Base-by-base conservation (phyloP, 257 asterid genomes). In the Salvia splendens region DNA sequence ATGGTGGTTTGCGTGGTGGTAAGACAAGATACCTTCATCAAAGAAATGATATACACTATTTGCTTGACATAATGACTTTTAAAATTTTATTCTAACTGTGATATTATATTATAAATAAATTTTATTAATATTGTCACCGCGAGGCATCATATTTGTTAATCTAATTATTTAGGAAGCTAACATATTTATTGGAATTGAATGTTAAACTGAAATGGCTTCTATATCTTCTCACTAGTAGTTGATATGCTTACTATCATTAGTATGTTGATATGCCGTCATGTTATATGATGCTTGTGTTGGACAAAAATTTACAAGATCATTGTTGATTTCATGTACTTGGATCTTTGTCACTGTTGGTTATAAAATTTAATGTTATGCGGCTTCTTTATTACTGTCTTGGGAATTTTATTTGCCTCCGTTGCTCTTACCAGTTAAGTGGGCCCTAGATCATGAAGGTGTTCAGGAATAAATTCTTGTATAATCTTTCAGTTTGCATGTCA, bases 1-100 rank as follows among this genome's bases (percentile, higher is more conserved):
- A 91, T 54, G 99, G 99, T 36, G 99, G 99, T 68, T 87, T 94
- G 60, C 98, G 99, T 77, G 99, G 99, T 46, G 99, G 98, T 94
- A 84, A 85, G 98, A 68, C 51, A 67, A 72, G 51, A 70, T 64
- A 56, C 71, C 30, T 54, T 41, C 15, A 8, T 35, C 69, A 52
- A 63, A 8, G 14, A 54, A 36, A 14, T 38, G 49, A 65, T 49
- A 15, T 32, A 20, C 47, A 10, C 61, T 4, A 9, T 65, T 33
- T 36, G 54, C 43, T 73, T 58, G 80, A 38, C 30, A 65, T 61
- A 66, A 43, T 17, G 24, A 46, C 32, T 35, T 24, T 24, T 56
- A 64, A 28, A 38, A 38, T 33, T 58, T 30, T 73, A 9, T 76
- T 32, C n/a, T 48, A 8, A 16, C 15, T 32, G 5, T 59, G n/a